These are phyloP conservation scores for Ajuga reptans DNA, from an alignment of 305 asterid genomes.

Conservation along the genomic window DNA sequence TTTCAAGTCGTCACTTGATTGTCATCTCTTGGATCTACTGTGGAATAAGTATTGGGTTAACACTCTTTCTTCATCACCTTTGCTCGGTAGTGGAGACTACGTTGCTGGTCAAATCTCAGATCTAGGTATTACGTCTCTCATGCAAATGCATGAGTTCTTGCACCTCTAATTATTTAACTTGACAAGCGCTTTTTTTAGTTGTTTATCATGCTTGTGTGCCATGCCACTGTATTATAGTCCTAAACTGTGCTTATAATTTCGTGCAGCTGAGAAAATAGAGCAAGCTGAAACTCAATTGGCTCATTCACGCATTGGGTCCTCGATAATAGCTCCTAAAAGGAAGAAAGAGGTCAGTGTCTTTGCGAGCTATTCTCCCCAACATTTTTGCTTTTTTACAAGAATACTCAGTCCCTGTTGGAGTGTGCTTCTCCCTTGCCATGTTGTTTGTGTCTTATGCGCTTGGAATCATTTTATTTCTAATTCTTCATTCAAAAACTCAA, in stretches of 20 bases:
- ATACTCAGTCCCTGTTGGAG: neutral
- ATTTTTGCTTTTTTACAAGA: neutral
- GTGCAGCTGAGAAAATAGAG: slow-evolving; percentile 87
- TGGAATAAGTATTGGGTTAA: slow-evolving; percentile 99
- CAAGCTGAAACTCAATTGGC: slow-evolving; percentile 84
- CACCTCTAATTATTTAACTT: neutral
- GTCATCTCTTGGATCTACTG: slow-evolving; percentile 78
- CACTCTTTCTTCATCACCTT: slow-evolving; percentile 93
- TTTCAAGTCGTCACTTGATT: slow-evolving; percentile 88
- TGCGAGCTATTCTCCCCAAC: neutral
- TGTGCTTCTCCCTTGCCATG: neutral
- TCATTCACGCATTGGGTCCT: slow-evolving; percentile 64
- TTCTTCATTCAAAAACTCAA: neutral
- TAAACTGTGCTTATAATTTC: slow-evolving; percentile 11
- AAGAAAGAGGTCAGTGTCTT: slow-evolving; percentile 63
- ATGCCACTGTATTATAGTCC: neutral
- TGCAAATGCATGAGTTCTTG: slow-evolving; percentile 25
- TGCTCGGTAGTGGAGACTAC: slow-evolving; percentile 94
- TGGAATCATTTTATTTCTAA: neutral
- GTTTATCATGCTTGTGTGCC: neutral
- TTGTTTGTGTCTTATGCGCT: neutral
- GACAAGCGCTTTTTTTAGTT: neutral
- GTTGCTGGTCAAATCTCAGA: slow-evolving; percentile 98
- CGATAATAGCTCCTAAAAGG: slow-evolving; percentile 56
- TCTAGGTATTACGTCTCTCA: slow-evolving; percentile 66